Evolutionary conservation across 306 rosid genomes (phyloP), one percentile per base, ranked within the genome.

Genomic region (barrel medic (Medicago truncatula)): DNA sequence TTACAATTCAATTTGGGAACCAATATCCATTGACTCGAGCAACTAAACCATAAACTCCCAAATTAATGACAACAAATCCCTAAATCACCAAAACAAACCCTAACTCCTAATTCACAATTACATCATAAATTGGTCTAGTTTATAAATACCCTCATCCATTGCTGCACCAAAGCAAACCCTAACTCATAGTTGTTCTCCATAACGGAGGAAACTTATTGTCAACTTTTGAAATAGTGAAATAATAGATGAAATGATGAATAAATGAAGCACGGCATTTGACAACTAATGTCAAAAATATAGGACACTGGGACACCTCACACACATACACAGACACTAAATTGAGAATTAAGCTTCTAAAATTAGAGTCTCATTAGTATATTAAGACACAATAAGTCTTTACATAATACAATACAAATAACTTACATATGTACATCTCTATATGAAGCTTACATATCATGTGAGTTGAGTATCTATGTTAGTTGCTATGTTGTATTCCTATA

Each of bases 41-140:
- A 70, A 36, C 57, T 21, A 61, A 70, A 78, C 72, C 38, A 38
- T 62, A 39, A 28, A 60, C 15, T 28, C 18, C 66, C 17, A 60
- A 13, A 59, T 12, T 59, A 14, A 25, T 13, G 40, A 59, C 66
- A 14, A 25, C 17, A 25, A 13, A 59, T 31, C 40, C 66, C 11
- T 13, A 6, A 23, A 14, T 25, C 40, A 23, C 38, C 25, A 18
- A 58, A 5, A 18, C 1, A 58, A 23, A 58, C 39, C 39, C 39
- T 25, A 25, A 25, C 28, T 25, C 28, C 28, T 25, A 25, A 25
- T 25, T 25, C 28, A 25, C 28, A 25, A 25, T 25, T 25, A 25
- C 28, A 56, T 56, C 31, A 21, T 21, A 21, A 23, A 57, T 21
- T 57, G 63, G 63, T 57, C 21, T 23, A 57, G 63, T 57, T 21